Evolutionary conservation across 208 protist species (phyloP).

Genomic region (Naegleria gruberi): DNA sequence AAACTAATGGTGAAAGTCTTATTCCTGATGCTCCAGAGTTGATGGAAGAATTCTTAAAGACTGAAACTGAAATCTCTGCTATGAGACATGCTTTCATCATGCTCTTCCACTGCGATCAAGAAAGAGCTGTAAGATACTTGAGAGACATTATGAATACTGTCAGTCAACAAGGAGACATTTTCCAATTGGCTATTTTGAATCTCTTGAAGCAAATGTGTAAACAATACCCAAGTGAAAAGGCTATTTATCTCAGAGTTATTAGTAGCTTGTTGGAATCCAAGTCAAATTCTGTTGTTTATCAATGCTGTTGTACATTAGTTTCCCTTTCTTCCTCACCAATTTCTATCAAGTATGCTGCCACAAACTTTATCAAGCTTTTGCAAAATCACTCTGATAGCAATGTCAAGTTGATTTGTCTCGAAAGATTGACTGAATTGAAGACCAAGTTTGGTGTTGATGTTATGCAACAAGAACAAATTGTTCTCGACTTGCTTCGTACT

Average conservation of each 20-base stretch:
- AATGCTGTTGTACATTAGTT: slow-evolving; percentile 85
- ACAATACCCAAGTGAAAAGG: slow-evolving; percentile 68
- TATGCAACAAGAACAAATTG: slow-evolving; percentile 69
- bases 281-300: slow-evolving; percentile 83
- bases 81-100: slow-evolving; percentile 96
- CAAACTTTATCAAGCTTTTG: slow-evolving; percentile 83
- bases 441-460: slow-evolving; percentile 44
- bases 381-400: slow-evolving; percentile 88
- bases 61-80: slow-evolving; percentile 74
- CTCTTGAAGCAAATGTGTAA: slow-evolving; percentile 67
- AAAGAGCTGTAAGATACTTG: slow-evolving; percentile 84
- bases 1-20: slow-evolving; percentile 76
- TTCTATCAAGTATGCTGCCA: slow-evolving; percentile 78
- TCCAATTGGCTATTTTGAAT: slow-evolving; percentile 77
- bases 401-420: slow-evolving; percentile 94
- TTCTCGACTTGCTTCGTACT: slow-evolving; percentile 88
- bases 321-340: slow-evolving; percentile 86
- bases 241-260: slow-evolving; percentile 84
- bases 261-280: slow-evolving; percentile 83
- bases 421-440: slow-evolving; percentile 83
- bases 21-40: slow-evolving; percentile 92
- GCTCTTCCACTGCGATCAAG: slow-evolving; percentile 84
- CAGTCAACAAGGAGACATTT: slow-evolving; percentile 66
- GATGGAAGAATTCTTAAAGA: slow-evolving; percentile 78
- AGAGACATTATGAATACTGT: slow-evolving; percentile 47